Conservation (phyloP, 1,284 basidiomycete species). For the Crucibulum parvulum region DNA sequence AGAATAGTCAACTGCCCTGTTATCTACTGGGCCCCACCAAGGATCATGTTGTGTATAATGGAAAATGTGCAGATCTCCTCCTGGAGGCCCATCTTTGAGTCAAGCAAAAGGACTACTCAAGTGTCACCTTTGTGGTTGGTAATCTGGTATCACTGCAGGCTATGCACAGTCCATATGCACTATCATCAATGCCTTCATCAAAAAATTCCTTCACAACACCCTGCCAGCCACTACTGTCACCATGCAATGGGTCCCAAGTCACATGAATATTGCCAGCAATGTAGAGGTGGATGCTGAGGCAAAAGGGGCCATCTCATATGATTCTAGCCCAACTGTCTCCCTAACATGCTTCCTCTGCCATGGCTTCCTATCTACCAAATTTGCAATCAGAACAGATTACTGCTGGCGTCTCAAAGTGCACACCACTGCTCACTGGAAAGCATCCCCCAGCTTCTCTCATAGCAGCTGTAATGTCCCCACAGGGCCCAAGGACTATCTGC, state of each 20-base stretch:
- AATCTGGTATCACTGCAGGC: background rate
- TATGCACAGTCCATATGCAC: background rate
- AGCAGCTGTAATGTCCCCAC: background rate
- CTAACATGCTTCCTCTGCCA: background rate
- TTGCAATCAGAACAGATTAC: background rate
- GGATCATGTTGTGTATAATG: background rate
- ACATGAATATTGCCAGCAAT: background rate
- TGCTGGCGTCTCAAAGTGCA: background rate
- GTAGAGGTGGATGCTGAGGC: background rate
- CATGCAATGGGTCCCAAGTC: background rate
- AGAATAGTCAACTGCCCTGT: background rate
- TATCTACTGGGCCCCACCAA: background rate
- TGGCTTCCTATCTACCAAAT: background rate
- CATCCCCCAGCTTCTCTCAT: background rate
- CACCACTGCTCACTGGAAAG: background rate
- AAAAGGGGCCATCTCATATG: background rate
- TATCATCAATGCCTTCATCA: no score
- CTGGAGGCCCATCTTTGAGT: background rate
- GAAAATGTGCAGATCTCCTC: background rate
- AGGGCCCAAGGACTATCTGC: no score
- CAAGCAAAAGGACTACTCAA: background rate
- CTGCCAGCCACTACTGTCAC: no score
- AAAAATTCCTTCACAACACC: no score
- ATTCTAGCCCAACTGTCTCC: background rate
- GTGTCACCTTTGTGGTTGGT: background rate